Evolutionary conservation across 257 asterid genomes (phyloP).

Genomic region (Capsicum rhomboideum): DNA sequence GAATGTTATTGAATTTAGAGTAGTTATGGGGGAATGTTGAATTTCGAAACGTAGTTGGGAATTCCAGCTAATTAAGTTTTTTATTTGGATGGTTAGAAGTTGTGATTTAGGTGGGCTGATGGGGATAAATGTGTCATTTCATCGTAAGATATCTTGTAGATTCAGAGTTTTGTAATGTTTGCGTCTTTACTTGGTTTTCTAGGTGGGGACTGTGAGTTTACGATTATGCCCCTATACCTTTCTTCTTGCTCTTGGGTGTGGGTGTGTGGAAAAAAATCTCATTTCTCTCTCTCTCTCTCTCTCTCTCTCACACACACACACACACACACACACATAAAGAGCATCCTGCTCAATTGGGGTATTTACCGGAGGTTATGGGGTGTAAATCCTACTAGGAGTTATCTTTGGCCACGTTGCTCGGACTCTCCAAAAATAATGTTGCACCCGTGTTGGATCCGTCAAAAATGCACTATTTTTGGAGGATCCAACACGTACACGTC

Average conservation of each 20-base stretch:
- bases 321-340: not conserved
- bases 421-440: too few species aligned
- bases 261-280: not conserved
- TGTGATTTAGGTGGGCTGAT: slow-evolving; percentile 10
- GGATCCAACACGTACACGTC: too few species aligned
- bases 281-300: not conserved
- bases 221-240: slow-evolving; percentile 6
- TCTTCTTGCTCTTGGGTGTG: not conserved
- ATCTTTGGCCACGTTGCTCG: too few species aligned
- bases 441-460: too few species aligned
- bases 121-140: slow-evolving; percentile 34
- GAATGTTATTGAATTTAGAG: not conserved
- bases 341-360: not conserved
- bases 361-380: not conserved
- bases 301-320: not conserved
- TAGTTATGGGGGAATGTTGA: not conserved
- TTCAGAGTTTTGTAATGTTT: not conserved
- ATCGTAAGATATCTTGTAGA: not conserved
- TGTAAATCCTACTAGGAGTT: not conserved
- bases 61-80: not conserved
- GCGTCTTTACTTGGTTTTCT: slow-evolving; percentile 4
- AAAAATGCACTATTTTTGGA: too few species aligned
- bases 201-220: slow-evolving; percentile 23
- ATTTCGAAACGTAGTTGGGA: not conserved
- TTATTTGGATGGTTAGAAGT: slow-evolving; percentile 4